Conservation (phyloP, 768 basidiomycete genomes). For the Termitomyces sp. region DNA sequence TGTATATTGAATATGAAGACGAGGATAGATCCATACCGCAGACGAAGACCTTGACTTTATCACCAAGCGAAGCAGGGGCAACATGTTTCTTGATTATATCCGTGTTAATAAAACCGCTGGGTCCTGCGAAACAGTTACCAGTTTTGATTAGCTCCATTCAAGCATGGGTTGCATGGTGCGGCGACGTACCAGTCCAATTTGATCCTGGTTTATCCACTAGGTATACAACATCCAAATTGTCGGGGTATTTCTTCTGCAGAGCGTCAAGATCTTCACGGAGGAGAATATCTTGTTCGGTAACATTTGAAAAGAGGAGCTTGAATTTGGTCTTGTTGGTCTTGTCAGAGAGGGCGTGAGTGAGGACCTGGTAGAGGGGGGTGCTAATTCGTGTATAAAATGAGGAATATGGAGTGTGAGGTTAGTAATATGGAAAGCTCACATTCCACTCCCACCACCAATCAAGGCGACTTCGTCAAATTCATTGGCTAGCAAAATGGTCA, state of each 20-base stretch:
- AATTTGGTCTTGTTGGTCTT: slow-evolving; percentile 89
- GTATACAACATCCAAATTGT: slow-evolving; percentile 81
- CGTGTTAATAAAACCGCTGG: slow-evolving; percentile 69
- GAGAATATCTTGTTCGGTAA: slow-evolving; percentile 87
- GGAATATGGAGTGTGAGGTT: slow-evolving; percentile 11
- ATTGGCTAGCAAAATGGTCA: slow-evolving; percentile 49
- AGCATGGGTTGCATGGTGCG: not conserved
- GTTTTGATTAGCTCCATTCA: not conserved
- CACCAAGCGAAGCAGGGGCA: slow-evolving; percentile 54
- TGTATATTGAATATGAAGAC: slow-evolving; percentile 2
- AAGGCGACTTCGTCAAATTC: slow-evolving; percentile 83
- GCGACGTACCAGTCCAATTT: slow-evolving; percentile 49
- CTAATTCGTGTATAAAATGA: slow-evolving; percentile 30
- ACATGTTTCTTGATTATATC: slow-evolving; percentile 76
- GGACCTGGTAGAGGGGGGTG: slow-evolving; percentile 81
- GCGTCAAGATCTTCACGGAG: slow-evolving; percentile 75
- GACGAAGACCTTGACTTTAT: slow-evolving; percentile 86
- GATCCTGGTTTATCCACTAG: slow-evolving; percentile 72
- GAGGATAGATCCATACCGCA: slow-evolving; percentile 59
- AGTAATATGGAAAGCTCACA: slow-evolving; percentile 42
- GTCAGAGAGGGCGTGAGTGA: slow-evolving; percentile 70
- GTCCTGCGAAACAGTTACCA: slow-evolving; percentile 33
- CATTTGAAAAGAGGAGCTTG: slow-evolving; percentile 88
- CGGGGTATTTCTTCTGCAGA: slow-evolving; percentile 64
- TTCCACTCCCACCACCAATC: slow-evolving; percentile 93